Evolutionary conservation across 805 yeast species (phyloP).

Genomic region (Candida sanyiensis): DNA sequence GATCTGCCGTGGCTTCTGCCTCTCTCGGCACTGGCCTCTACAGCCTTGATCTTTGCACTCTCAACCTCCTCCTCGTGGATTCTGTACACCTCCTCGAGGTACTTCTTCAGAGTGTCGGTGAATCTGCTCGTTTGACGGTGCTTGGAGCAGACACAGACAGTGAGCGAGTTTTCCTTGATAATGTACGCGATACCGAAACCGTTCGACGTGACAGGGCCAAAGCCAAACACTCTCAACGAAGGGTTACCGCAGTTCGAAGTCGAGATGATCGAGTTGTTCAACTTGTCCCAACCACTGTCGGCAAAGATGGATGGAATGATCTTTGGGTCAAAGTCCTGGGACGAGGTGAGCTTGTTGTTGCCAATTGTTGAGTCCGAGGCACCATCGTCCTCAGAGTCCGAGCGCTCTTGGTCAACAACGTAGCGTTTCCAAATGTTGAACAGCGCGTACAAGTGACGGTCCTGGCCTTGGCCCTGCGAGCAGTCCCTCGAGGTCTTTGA

Average conservation of each 20-base stretch:
- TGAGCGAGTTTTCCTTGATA: conserved; percentile 71
- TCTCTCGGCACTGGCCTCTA: conserved; percentile 17
- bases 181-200: conserved; percentile 94
- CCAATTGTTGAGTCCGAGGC: conserved; percentile 21
- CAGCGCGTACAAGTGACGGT: conserved; percentile 82
- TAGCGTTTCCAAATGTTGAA: conserved; percentile 83
- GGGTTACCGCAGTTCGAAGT: conserved; percentile 93
- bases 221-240: conserved; percentile 78
- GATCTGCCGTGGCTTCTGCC: conserved; percentile 28
- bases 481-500: conserved; percentile 61
- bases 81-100: conserved; percentile 51
- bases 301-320: conserved; percentile 72
- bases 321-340: conserved; percentile 15
- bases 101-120: conserved; percentile 59
- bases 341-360: conserved; percentile 6
- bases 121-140: conserved; percentile 83
- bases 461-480: conserved; percentile 81
- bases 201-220: conserved; percentile 84
- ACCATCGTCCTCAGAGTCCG: conserved; percentile 18
- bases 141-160: conserved; percentile 80
- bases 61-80: conserved; percentile 33
- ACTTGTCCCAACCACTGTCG: conserved; percentile 82
- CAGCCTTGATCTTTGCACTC: conserved; percentile 11
- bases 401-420: conserved; percentile 23
- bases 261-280: conserved; percentile 74